These are phyloP conservation scores for Neurospora crassa DNA, from an alignment of 2,329 filamentous ascomycete species.

Conservation along the genomic window DNA sequence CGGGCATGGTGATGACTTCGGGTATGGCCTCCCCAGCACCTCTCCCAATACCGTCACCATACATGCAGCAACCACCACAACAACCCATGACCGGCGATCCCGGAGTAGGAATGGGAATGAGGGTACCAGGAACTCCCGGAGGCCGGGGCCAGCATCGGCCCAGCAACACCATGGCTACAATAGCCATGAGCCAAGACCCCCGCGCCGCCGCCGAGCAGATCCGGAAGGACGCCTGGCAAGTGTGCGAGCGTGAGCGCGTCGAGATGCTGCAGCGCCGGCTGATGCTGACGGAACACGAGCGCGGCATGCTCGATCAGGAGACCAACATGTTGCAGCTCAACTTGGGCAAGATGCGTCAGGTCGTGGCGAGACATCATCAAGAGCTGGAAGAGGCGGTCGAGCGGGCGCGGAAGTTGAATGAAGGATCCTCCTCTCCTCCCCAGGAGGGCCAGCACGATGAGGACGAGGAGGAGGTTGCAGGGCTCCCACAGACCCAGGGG, in stretches of 20 bases:
- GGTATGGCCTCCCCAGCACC: background rate
- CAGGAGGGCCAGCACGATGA: background rate
- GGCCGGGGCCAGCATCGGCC: background rate
- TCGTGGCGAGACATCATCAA: constrained; percentile 1
- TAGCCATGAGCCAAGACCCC: constrained; percentile 8
- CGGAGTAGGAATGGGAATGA: background rate
- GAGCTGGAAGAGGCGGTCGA: constrained; percentile 5
- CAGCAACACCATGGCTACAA: background rate
- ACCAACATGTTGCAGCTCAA: constrained; percentile 13
- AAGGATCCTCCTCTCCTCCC: background rate
- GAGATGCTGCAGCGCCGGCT: constrained; percentile 15
- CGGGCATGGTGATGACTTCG: background rate
- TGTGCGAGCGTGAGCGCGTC: constrained; percentile 11
- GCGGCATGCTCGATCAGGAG: constrained; percentile 14
- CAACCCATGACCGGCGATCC: background rate
- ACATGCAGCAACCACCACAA: background rate
- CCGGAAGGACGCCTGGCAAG: constrained; percentile 14
- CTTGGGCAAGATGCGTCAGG: constrained; percentile 12
- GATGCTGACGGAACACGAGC: constrained; percentile 14
- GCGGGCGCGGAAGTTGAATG: constrained; percentile 4
- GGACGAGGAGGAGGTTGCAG: background rate
- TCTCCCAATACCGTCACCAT: background rate
- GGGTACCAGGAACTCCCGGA: background rate
- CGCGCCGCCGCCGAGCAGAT: constrained; percentile 14
- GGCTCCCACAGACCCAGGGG: background rate